Evolutionary conservation across 1,284 basidiomycete genomes (phyloP), one percentile per base, ranked within the genome.

Genomic region (Apiotrichum gracile): DNA sequence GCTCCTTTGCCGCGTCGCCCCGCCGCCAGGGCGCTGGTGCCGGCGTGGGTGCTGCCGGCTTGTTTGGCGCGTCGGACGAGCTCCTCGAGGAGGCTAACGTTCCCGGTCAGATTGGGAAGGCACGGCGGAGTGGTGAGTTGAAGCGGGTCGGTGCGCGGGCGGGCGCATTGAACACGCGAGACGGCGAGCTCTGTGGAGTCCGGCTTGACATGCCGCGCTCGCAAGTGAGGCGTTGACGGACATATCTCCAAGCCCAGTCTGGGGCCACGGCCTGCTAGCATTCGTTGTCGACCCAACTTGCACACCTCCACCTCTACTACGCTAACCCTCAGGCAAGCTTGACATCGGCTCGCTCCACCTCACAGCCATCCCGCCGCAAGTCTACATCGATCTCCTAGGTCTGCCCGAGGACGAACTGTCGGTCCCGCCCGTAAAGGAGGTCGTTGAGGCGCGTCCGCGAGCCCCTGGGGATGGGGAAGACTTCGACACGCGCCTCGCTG

Each of bases 381-480:
- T 72, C 2, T 76, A 70, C 62, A 74, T 64, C 17, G 56, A 54
- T 16, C 61, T 76, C 9, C 64, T 74, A 2, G 66, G 68, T 25
- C 58, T 76, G 10, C 57, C 62, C 0, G 40, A 54, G 4, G 54
- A 61, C 14, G 64, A 72, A 31, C 62, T 74, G 9, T 60, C 61
- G 3, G 47, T 52, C 16, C 65, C 67, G 31, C 33, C 46, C 16
- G 26, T 34, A 6, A 40, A 39, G 39, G 21, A 35, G 19, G 27
- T 29, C n/a, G 35, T 29, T 7, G 19, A 37, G 29, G 40, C 33
- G 21, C 48, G n/a, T 13, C 43, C 43, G 9, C 3, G 9, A 29
- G 57, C 27, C 17, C 53, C 45, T 17, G 47, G 24, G 25, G 44
- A 22, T 10, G 49, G 38, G 5, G 17, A 27, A 5, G 10, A 17